phyloP scores from a whole-genome alignment of 2,329 filamentous ascomycete genomes.

The Scedosporium minutisporum region DNA sequence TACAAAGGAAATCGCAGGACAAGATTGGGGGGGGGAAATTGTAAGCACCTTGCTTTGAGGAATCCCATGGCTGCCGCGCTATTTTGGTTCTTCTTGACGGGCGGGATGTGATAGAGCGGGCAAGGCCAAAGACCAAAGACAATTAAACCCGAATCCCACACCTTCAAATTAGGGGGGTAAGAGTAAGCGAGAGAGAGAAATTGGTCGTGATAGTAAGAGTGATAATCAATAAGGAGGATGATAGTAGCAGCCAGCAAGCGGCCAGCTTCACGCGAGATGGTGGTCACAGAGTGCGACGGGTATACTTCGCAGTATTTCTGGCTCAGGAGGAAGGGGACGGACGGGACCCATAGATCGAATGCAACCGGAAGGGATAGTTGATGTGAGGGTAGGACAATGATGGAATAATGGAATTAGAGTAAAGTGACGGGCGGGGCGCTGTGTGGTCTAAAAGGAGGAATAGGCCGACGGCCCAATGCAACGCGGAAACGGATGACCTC shows the following conservation, averaged over 20 bases:
- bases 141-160: not conserved
- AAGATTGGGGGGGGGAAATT: not conserved
- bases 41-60: constrained; percentile 6
- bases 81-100: not conserved
- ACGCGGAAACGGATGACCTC: not conserved
- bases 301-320: not conserved
- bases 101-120: not conserved
- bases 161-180: not conserved
- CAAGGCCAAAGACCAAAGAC: not conserved
- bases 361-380: not conserved
- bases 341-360: too few species aligned
- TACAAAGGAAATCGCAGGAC: constrained; percentile 6
- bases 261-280: not conserved
- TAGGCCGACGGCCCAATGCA: not conserved
- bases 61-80: not conserved
- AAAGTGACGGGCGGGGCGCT: not conserved
- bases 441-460: not conserved
- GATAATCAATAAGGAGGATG: not conserved
- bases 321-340: not conserved
- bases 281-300: not conserved
- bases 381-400: not conserved
- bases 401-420: not conserved
- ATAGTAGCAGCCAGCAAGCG: not conserved
- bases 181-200: not conserved
- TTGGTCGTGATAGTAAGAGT: not conserved